These are phyloP conservation scores for Tuber aestivum DNA, from an alignment of 495 filamentous ascomycete genomes.

Conservation along the genomic window DNA sequence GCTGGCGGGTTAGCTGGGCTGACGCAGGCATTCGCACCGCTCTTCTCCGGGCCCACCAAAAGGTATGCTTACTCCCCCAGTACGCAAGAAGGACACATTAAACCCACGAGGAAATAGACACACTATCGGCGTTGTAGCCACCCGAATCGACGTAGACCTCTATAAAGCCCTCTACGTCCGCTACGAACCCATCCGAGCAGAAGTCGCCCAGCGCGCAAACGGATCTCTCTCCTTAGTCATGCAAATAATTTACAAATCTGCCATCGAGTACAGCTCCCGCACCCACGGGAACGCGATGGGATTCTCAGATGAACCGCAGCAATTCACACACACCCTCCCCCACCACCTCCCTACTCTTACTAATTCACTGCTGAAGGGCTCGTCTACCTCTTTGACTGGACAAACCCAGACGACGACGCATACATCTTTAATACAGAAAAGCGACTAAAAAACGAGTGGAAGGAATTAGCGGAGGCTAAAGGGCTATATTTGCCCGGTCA, in stretches of 20 bases:
- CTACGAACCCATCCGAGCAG: background rate
- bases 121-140: background rate
- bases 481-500: constrained; percentile 28
- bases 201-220: constrained; percentile 20
- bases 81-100: background rate
- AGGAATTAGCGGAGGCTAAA: background rate
- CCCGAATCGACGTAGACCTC: background rate
- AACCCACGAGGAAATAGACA: background rate
- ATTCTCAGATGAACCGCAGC: background rate
- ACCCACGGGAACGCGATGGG: constrained; percentile 12
- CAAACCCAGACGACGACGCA: constrained; percentile 12
- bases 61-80: background rate
- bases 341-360: background rate
- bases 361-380: background rate
- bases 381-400: constrained; percentile 6
- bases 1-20: background rate
- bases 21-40: background rate
- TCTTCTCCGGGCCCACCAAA: background rate
- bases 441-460: background rate
- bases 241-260: constrained; percentile 33
- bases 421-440: background rate
- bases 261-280: constrained; percentile 17
- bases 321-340: background rate
- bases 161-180: background rate
- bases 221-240: constrained; percentile 37